These are phyloP conservation scores for Trypanosoma brucei DNA, from an alignment of 208 protist species.

Conservation along the genomic window DNA sequence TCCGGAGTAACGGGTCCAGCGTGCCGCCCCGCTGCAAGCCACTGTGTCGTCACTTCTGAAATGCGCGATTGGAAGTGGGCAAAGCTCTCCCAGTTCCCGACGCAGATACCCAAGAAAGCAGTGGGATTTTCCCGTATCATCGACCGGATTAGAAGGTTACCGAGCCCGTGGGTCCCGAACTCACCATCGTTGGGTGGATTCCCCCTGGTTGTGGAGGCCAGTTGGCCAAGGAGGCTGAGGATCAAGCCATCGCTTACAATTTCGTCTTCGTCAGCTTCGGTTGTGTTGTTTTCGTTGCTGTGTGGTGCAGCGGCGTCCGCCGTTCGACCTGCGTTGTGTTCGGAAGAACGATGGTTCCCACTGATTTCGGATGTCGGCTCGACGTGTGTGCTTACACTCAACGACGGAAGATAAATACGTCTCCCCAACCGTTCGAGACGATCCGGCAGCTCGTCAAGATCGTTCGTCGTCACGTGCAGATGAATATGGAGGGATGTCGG, in stretches of 20 bases:
- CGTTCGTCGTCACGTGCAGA: conserved; percentile 59
- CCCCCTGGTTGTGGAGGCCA: background rate
- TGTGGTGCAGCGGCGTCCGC: no score
- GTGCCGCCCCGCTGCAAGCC: background rate
- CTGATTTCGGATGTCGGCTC: background rate
- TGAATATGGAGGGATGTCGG: conserved; percentile 56
- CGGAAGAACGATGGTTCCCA: background rate
- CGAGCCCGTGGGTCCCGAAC: no score
- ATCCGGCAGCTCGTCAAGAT: conserved; percentile 56
- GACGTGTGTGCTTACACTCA: conserved; percentile 12
- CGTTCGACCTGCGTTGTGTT: background rate
- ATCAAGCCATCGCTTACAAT: background rate
- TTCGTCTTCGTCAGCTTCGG: no score
- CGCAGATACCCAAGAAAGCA: background rate
- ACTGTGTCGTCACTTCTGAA: background rate
- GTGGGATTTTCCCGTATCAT: background rate
- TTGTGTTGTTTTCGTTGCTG: no score
- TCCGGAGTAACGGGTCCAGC: background rate
- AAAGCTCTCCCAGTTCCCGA: background rate
- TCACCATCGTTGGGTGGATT: background rate
- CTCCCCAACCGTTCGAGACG: conserved; percentile 36
- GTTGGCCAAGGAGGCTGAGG: background rate
- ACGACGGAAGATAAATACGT: conserved; percentile 18
- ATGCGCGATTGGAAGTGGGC: background rate
- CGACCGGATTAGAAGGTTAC: background rate